A percentile compares a stretch with the other conserved stretches of the same genome.
phyloP scores from a whole-genome alignment of 2,329 filamentous ascomycete species.

The Penicillium sp. region DNA sequence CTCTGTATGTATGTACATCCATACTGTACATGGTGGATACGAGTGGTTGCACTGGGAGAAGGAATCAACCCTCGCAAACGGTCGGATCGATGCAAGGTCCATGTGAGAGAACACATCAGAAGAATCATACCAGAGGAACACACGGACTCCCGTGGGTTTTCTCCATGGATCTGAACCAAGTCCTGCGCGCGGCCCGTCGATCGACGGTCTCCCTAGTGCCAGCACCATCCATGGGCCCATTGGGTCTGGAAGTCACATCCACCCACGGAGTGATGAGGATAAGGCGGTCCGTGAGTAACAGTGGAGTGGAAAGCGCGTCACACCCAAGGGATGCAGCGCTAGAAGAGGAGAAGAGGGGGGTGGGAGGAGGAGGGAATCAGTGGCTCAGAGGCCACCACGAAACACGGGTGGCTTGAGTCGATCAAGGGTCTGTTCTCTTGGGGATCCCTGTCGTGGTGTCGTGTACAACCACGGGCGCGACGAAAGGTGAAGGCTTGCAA shows the following conservation, averaged over 20 bases:
- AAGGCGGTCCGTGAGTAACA: slow-evolving; percentile 21
- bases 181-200: slow-evolving; percentile 7
- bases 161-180: slow-evolving; percentile 1
- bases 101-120: slow-evolving; percentile 1
- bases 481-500: no score
- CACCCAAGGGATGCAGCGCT: slow-evolving; percentile 3
- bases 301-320: slow-evolving; percentile 12
- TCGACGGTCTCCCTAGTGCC: no score
- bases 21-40: no score
- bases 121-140: slow-evolving; percentile 1
- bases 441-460: slow-evolving; percentile 17
- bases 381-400: slow-evolving; percentile 26
- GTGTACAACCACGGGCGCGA: no score
- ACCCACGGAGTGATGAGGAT: no score
- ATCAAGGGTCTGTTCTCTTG: slow-evolving; percentile 29
- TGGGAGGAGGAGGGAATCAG: slow-evolving; percentile 14
- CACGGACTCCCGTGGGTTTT: slow-evolving; percentile 8
- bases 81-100: slow-evolving; percentile 6
- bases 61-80: no score
- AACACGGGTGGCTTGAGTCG: slow-evolving; percentile 27
- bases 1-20: no score
- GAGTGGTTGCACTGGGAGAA: no score
- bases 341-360: not conserved
- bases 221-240: no score
- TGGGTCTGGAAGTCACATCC: no score